A percentile compares a stretch with the other conserved stretches of the same genome.
Conservation (phyloP, 768 basidiomycete genomes). For the Kwoniella botswanensis region DNA sequence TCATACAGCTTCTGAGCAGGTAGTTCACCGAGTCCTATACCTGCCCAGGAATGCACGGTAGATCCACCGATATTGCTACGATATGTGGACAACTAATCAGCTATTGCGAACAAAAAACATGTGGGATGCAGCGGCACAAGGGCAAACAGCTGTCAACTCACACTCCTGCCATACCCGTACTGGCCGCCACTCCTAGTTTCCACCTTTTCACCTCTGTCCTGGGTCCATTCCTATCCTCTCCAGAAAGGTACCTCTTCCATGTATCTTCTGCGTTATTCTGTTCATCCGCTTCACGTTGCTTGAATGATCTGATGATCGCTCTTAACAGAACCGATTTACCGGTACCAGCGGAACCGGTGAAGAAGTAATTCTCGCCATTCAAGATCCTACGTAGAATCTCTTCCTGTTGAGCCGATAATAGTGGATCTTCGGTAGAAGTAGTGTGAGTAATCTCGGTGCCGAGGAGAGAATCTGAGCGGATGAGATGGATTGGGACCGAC, state of each 20-base stretch:
- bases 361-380: slow-evolving; percentile 76
- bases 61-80: slow-evolving; percentile 47
- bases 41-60: slow-evolving; percentile 50
- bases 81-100: neutral
- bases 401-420: slow-evolving; percentile 37
- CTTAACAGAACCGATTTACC: slow-evolving; percentile 94
- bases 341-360: slow-evolving; percentile 96
- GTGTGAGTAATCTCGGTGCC: neutral
- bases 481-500: neutral
- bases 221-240: neutral
- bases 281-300: slow-evolving; percentile 18
- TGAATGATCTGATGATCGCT: slow-evolving; percentile 79
- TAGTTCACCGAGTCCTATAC: slow-evolving; percentile 40
- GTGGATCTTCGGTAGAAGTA: slow-evolving; percentile 14
- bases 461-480: neutral
- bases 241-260: slow-evolving; percentile 9
- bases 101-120: neutral
- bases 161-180: slow-evolving; percentile 81
- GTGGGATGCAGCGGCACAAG: no score
- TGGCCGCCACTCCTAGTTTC: slow-evolving; percentile 72
- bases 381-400: slow-evolving; percentile 39
- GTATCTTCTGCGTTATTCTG: slow-evolving; percentile 7
- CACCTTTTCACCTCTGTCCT: slow-evolving; percentile 22
- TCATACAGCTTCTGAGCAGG: slow-evolving; percentile 31
- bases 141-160: slow-evolving; percentile 29